Evolutionary conservation across 768 basidiomycete genomes (phyloP).

Genomic region (Gloeostereum incarnatum): DNA sequence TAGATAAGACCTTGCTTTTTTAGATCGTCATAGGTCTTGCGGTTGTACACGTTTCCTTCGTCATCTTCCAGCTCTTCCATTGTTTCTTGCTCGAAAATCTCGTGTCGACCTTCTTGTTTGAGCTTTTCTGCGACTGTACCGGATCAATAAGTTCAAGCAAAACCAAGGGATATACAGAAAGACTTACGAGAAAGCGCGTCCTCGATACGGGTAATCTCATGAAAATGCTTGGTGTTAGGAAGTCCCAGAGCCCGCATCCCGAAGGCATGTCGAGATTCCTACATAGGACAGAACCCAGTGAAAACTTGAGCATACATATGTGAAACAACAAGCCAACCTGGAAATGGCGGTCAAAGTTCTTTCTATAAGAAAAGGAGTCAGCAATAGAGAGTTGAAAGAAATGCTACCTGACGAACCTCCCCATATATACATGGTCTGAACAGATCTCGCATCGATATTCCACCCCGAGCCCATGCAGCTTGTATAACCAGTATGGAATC

Average conservation of each 20-base stretch:
- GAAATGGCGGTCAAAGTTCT: constrained; percentile 96
- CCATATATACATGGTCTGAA: constrained; percentile 95
- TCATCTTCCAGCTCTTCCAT: constrained; percentile 99
- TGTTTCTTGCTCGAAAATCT: constrained; percentile 87
- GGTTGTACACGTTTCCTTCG: constrained; percentile 97
- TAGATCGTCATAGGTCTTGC: constrained; percentile 95
- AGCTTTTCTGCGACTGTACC: constrained; percentile 87
- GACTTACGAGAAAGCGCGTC: constrained; percentile 88
- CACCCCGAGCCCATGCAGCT: constrained; percentile 95
- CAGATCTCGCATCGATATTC: constrained; percentile 98
- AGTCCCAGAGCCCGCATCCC: constrained; percentile 96
- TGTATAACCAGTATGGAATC: constrained; percentile 98
- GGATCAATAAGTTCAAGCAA: constrained; percentile 1
- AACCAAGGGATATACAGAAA: constrained; percentile 1
- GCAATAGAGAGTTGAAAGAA: constrained; percentile 1
- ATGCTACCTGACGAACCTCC: constrained; percentile 43
- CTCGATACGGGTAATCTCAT: constrained; percentile 95
- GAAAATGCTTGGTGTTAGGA: constrained; percentile 98
- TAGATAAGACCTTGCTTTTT: constrained; percentile 92
- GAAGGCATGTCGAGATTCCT: constrained; percentile 95
- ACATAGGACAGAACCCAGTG: no score
- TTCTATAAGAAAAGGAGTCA: constrained; percentile 33
- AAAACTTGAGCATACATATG: no score
- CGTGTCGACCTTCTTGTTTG: constrained; percentile 92
- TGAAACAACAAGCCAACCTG: no score